A percentile compares a stretch with the other conserved stretches of the same genome.
phyloP scores from a whole-genome alignment of 768 basidiomycete species.

The Russula earlei region DNA sequence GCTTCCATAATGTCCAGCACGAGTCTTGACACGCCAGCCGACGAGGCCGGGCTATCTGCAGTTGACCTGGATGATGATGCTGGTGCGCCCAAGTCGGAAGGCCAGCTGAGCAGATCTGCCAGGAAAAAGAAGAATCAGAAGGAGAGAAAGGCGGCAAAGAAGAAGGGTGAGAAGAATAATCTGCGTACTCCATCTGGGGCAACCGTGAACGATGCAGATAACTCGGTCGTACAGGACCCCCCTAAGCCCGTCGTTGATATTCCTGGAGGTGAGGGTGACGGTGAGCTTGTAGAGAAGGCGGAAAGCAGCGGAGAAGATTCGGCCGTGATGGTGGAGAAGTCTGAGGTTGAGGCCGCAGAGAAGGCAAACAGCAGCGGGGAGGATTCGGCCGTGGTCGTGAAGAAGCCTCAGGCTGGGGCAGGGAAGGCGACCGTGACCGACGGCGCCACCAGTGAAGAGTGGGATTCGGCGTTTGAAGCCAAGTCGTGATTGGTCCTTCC shows the following conservation, averaged over 20 bases:
- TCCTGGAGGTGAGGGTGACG: constrained; percentile 8
- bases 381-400: not conserved
- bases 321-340: not conserved
- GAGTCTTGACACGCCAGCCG: not conserved
- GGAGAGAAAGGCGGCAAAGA: not conserved
- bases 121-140: not conserved
- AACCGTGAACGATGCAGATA: not conserved
- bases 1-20: constrained; percentile 3
- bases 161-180: constrained; percentile 18
- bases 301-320: constrained; percentile 3
- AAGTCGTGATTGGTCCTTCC: not conserved
- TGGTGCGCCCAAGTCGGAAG: not conserved
- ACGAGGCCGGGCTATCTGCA: not conserved
- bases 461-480: too few relatives aligned
- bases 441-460: not conserved
- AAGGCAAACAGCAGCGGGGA: constrained; percentile 6
- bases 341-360: constrained; percentile 1
- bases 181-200: not conserved
- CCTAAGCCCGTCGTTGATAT: constrained; percentile 1
- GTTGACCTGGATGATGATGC: not conserved
- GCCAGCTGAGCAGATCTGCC: not conserved
- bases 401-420: not conserved
- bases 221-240: constrained; percentile 5
- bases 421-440: not conserved
- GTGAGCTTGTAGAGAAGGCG: constrained; percentile 5